phyloP scores from a whole-genome alignment of 169 alveolate genomes.

The Eimeria falciformis region DNA sequence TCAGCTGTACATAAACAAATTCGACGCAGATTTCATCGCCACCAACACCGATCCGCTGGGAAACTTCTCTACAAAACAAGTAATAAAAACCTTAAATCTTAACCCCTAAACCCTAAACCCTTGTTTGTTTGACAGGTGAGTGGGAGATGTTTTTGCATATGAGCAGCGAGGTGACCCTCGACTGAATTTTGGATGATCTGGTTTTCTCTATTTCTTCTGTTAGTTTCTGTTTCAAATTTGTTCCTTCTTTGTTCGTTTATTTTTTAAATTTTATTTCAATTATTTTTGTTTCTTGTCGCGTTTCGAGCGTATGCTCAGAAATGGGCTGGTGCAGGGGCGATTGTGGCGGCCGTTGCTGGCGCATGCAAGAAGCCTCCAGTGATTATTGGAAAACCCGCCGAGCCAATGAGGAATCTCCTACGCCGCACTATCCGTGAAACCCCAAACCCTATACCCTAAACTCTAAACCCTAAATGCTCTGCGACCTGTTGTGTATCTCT shows the following conservation, averaged over 20 bases:
- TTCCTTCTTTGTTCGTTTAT: no score
- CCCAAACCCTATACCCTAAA: conserved; percentile 22
- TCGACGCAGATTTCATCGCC: conserved; percentile 80
- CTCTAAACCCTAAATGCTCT: not conserved
- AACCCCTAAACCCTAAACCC: conserved; percentile 42
- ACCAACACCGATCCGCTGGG: conserved; percentile 82
- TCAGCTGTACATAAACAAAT: conserved; percentile 79
- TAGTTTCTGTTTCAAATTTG: no score
- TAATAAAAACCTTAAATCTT: no score
- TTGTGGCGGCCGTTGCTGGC: conserved; percentile 82
- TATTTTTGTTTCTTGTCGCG: not conserved
- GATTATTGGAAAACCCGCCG: conserved; percentile 82
- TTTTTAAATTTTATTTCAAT: no score
- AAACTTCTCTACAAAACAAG: conserved; percentile 78
- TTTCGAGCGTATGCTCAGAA: conserved; percentile 60
- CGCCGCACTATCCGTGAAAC: not conserved
- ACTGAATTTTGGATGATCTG: no score
- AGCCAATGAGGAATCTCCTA: conserved; percentile 46
- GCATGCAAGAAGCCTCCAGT: conserved; percentile 78
- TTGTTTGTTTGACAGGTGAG: no score
- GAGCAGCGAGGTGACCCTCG: no score
- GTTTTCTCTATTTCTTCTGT: no score
- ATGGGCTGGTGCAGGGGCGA: conserved; percentile 86
- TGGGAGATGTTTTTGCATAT: no score
- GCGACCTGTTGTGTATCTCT: no score